A percentile compares a stretch with the other conserved stretches of the same genome.
These are phyloP conservation scores for Paramecium sonneborni DNA, from an alignment of 73 alveolate species.

Conservation along the genomic window DNA sequence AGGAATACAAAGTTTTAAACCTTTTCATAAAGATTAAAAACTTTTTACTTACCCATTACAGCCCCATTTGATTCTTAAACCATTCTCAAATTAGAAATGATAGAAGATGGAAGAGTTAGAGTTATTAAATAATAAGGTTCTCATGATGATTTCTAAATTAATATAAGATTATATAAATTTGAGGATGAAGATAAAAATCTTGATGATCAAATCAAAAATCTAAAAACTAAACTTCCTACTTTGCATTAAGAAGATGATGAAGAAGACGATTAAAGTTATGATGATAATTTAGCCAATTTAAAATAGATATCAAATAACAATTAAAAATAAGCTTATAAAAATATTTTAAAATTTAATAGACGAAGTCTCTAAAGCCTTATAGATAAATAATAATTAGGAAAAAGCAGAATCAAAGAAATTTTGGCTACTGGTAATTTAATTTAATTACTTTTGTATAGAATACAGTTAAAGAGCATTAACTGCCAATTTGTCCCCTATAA, in stretches of 20 bases:
- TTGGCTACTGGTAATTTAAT: not conserved
- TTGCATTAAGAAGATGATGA: not conserved
- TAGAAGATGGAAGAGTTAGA: not conserved
- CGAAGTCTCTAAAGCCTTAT: not conserved
- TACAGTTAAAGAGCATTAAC: not conserved
- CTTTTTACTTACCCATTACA: not conserved
- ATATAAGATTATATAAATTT: not conserved
- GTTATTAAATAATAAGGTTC: not conserved
- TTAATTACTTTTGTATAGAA: not conserved
- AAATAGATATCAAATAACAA: not conserved
- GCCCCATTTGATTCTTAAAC: not conserved
- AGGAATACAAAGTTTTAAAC: not conserved
- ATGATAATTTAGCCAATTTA: not conserved
- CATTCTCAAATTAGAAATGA: not conserved
- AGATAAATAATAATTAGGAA: not conserved
- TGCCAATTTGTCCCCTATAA: not conserved
- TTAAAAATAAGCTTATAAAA: conserved; percentile 20
- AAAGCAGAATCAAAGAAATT: not conserved
- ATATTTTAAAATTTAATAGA: conserved; percentile 24
- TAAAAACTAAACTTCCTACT: not conserved
- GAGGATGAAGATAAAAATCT: not conserved
- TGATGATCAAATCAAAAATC: not conserved
- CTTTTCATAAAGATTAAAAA: not conserved
- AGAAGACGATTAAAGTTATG: not conserved
- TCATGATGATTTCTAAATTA: not conserved